Evolutionary conservation across 1,284 basidiomycete species (phyloP).

Genomic region (Vanrija sp.): DNA sequence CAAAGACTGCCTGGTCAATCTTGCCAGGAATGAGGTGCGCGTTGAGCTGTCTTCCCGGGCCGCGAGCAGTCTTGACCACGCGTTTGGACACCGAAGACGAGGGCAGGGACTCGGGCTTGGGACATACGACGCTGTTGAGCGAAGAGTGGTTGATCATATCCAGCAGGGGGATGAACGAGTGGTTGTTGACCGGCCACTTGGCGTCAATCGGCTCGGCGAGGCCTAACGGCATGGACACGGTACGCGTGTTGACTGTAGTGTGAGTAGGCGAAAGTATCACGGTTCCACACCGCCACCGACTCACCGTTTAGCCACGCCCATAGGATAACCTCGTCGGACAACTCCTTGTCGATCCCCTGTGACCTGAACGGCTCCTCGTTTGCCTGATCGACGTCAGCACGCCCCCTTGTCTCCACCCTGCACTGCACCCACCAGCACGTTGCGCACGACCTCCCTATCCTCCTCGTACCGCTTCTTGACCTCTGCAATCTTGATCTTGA

Average conservation of each 20-base stretch:
- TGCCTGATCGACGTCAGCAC: not conserved
- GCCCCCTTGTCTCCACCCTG: not conserved
- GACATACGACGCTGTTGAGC: constrained; percentile 18
- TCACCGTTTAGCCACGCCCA: constrained; percentile 85
- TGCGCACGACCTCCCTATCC: constrained; percentile 55
- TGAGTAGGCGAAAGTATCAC: not conserved
- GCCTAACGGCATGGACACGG: constrained; percentile 70
- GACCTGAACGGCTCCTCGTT: constrained; percentile 29
- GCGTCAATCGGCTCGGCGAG: constrained; percentile 52
- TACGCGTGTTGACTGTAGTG: constrained; percentile 74
- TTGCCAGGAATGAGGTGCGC: constrained; percentile 47
- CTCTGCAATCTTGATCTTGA: constrained; percentile 53
- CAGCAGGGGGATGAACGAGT: constrained; percentile 76
- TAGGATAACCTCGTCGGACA: constrained; percentile 54
- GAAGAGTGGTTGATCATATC: constrained; percentile 78
- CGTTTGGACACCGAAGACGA: constrained; percentile 9
- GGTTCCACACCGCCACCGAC: constrained; percentile 12
- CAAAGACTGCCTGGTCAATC: constrained; percentile 56
- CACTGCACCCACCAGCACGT: constrained; percentile 45
- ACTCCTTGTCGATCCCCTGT: constrained; percentile 22
- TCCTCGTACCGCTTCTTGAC: constrained; percentile 57
- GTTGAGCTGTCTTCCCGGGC: constrained; percentile 43
- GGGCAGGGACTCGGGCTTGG: constrained; percentile 24
- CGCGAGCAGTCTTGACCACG: not conserved
- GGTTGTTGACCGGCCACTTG: constrained; percentile 55